phyloP scores from a whole-genome alignment of 1,139 yeast genomes.

The Yamadazyma diospyri region DNA sequence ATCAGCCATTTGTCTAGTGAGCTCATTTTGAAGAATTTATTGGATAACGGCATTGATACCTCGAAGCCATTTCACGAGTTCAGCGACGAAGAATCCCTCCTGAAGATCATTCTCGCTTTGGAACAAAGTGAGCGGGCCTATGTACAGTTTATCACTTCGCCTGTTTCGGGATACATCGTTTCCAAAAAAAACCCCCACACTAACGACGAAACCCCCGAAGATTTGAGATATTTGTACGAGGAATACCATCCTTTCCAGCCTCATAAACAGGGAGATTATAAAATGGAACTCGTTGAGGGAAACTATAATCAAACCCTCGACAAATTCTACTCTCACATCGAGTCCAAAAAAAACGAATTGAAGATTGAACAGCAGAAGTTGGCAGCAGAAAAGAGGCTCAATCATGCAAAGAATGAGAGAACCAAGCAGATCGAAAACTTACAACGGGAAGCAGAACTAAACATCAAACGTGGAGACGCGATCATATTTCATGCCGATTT shows the following conservation, averaged over 20 bases:
- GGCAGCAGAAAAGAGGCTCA: slow-evolving; percentile 69
- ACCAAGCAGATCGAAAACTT: slow-evolving; percentile 67
- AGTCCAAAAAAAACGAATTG: slow-evolving; percentile 62
- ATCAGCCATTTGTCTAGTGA: slow-evolving; percentile 79
- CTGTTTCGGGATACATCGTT: slow-evolving; percentile 58
- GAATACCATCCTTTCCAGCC: slow-evolving; percentile 88
- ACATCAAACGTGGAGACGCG: slow-evolving; percentile 68
- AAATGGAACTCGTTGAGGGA: slow-evolving; percentile 45
- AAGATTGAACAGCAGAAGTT: slow-evolving; percentile 70
- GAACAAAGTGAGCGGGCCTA: slow-evolving; percentile 46
- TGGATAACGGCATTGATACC: slow-evolving; percentile 45
- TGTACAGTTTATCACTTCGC: slow-evolving; percentile 18
- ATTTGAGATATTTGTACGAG: slow-evolving; percentile 57
- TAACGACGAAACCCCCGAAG: slow-evolving; percentile 28
- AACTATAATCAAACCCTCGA: slow-evolving; percentile 85
- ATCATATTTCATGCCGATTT: slow-evolving; percentile 66
- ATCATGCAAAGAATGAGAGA: slow-evolving; percentile 73
- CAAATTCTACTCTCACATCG: slow-evolving; percentile 77
- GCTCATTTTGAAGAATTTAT: slow-evolving; percentile 58
- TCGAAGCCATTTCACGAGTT: slow-evolving; percentile 37
- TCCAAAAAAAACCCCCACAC: slow-evolving; percentile 54
- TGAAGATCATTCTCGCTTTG: slow-evolving; percentile 35
- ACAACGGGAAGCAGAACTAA: slow-evolving; percentile 58
- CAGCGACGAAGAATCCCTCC: slow-evolving; percentile 14
- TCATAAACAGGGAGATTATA: slow-evolving; percentile 27